Conservation (phyloP, 805 yeast species). For the Myxozyma lipomycoides region DNA sequence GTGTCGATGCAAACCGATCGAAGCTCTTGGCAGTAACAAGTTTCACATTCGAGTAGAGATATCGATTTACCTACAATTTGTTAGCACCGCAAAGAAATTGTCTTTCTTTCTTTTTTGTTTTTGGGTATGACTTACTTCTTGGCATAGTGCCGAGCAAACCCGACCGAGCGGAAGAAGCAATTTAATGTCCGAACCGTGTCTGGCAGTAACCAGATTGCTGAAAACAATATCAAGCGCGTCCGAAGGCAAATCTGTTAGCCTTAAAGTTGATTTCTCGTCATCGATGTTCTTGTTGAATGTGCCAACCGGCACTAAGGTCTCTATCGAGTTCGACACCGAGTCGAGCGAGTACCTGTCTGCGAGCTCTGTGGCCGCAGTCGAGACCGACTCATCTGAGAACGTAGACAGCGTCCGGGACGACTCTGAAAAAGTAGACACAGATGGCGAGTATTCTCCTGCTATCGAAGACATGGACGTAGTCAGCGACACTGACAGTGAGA, state of each 20-base stretch:
- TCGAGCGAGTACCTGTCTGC: neutral
- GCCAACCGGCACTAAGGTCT: neutral
- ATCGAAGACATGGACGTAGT: no score
- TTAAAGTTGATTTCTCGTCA: neutral
- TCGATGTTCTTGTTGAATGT: no score
- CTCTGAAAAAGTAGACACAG: neutral
- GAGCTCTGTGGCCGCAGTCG: neutral
- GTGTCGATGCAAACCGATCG: constrained; percentile 25
- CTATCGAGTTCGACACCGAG: neutral
- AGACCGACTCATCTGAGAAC: neutral
- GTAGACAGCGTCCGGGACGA: neutral
- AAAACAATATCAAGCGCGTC: constrained; percentile 17
- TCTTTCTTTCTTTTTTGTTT: no score
- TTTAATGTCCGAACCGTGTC: constrained; percentile 1
- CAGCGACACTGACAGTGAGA: no score
- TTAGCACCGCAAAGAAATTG: no score
- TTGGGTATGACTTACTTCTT: constrained; percentile 11
- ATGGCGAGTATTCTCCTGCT: neutral
- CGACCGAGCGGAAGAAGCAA: constrained; percentile 21
- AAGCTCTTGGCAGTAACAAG: constrained; percentile 14
- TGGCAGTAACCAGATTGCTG: constrained; percentile 8
- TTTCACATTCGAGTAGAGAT: constrained; percentile 15
- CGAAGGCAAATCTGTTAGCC: constrained; percentile 12
- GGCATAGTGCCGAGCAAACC: constrained; percentile 14
- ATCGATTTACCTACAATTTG: constrained; percentile 23